Base-by-base conservation (phyloP, 208 protist species). In the Wallacemonas rigidus region DNA sequence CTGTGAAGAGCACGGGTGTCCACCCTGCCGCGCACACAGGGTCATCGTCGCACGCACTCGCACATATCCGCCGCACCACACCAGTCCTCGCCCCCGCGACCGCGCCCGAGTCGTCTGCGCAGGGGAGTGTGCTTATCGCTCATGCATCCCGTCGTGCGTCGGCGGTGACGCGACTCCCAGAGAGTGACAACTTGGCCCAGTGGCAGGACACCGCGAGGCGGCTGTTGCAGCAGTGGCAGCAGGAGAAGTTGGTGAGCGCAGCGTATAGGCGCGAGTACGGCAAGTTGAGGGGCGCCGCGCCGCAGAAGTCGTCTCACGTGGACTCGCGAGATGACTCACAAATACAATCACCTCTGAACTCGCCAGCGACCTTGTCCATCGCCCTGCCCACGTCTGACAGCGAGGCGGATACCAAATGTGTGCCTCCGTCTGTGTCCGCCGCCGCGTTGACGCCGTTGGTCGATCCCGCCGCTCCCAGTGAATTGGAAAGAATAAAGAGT, bases 211-310 rank as follows among this genome's bases (percentile, higher is more conserved):
- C 47, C 4, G 48, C 48, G 5, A 6, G 4, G 36, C 35, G 50
- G 15, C 60, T 75, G 57, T 1, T 75, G n/a, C 56, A 69, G 71
- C 57, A 69, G 61, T 75, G 40, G 55, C 60, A 75, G 51, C 4
- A 40, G 47, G 71, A 69, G 71, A 60, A 63, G 60, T 43, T 11
- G 44, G 14, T 61, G 11, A 61, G 48, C 39, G n/a, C 8, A n/a
- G 61, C 71, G 50, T 75, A 69, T 41, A 4, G 61, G 15, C 57
- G 61, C 17, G 45, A 69, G 54, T 72, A 63, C 41, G 45, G 50
- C 26, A 40, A 4, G 8, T 3, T 69, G 26, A 6, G 45, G 45
- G 45, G 45, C 45, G 12, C 45, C 45, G 6, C 45, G 45, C 45
- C 6, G 1, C 8, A n/a, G 48, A 53, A n/a, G 48, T 53, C 48